Percentiles rank a stretch among this genome's conserved stretches.
phyloP scores from a whole-genome alignment of 768 basidiomycete species.

The Paxillus ammoniavirescens region DNA sequence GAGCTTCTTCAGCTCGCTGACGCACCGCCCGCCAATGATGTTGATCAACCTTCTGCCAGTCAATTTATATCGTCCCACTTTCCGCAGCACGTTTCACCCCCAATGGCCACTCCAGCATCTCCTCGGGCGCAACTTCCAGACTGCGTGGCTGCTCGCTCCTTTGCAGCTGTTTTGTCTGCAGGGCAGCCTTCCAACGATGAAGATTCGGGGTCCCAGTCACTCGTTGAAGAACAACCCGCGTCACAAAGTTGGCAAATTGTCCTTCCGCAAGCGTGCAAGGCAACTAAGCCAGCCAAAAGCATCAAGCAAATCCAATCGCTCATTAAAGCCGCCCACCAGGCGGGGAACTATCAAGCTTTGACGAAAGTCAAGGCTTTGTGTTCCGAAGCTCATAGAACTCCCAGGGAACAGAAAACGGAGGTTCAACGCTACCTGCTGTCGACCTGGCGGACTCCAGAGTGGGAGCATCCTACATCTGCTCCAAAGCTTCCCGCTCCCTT shows the following conservation, averaged over 20 bases:
- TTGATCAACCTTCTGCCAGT: slow-evolving; percentile 13
- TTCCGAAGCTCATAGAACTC: slow-evolving; percentile 43
- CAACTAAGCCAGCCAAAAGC: slow-evolving; percentile 31
- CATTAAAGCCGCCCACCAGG: slow-evolving; percentile 43
- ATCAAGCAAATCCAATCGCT: slow-evolving; percentile 42
- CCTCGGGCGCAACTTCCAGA: slow-evolving; percentile 34
- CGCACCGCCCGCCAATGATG: not conserved
- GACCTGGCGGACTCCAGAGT: slow-evolving; percentile 45
- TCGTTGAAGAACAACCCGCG: slow-evolving; percentile 19
- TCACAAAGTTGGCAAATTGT: slow-evolving; percentile 26
- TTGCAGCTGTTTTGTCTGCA: slow-evolving; percentile 31
- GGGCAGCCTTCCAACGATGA: slow-evolving; percentile 27
- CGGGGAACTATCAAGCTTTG: slow-evolving; percentile 40
- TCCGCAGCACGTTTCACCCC: slow-evolving; percentile 20
- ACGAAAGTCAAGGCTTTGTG: slow-evolving; percentile 44
- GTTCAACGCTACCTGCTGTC: slow-evolving; percentile 41
- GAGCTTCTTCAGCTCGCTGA: slow-evolving; percentile 8
- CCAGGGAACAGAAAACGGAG: slow-evolving; percentile 43
- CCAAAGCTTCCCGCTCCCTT: slow-evolving; percentile 21
- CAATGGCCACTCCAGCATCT: slow-evolving; percentile 32
- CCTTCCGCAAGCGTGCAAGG: slow-evolving; percentile 11
- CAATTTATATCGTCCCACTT: slow-evolving; percentile 20
- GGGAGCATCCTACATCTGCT: slow-evolving; percentile 22
- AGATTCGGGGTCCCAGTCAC: slow-evolving; percentile 20
- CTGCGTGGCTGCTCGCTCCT: slow-evolving; percentile 34